Evolutionary conservation across 176 grass and related monocot species (phyloP), one percentile per base, ranked within the genome.

Genomic region (Oryza officinalis): DNA sequence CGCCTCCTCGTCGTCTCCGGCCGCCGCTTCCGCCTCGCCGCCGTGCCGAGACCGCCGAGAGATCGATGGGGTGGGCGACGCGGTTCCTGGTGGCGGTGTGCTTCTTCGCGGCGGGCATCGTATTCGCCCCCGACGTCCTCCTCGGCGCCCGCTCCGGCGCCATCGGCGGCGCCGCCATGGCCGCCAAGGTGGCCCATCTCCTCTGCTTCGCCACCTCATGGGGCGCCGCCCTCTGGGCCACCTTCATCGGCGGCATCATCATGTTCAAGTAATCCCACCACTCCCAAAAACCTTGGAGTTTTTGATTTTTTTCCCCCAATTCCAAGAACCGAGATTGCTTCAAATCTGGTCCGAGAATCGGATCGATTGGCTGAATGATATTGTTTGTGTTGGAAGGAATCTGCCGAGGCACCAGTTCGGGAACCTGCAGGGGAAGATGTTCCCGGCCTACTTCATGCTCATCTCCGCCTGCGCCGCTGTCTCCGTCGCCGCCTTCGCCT

Each of bases 171-270:
- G 81, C 71, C 83, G 69, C 85, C 73, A 84, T 91, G 47, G 85
- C 89, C 79, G 93, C 93, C 87, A 98, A 90, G 85, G 72, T 95
- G 68, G 81, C 87, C 11, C 96, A 98, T 63, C 93, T 98, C 81
- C 87, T 98, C 85, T 90, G 87, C 89, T 98, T 98, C 83, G 86
- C 96, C 70, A 93, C 93, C 76, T 83, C 91, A 31, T 98, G 91
- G 88, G 96, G 96, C 76, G 87, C 93, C 60, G 85, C 93, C 37
- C 89, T 98, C 77, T 98, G 96, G 96, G 93, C 90, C 75, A 98
- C 96, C 89, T 98, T 98, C 89, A 92, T 98, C 83, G 96, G 96
- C 17, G 96, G 96, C 54, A 95, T 98, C 93, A 85, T 98, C 91
- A 95, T 95, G 91, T 98, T 95, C 91, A 98, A 98, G 96, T 97